A percentile compares a stretch with the other conserved stretches of the same genome.
These are phyloP conservation scores for Boletus rubroflammeus DNA, from an alignment of 768 basidiomycete genomes.

Conservation along the genomic window DNA sequence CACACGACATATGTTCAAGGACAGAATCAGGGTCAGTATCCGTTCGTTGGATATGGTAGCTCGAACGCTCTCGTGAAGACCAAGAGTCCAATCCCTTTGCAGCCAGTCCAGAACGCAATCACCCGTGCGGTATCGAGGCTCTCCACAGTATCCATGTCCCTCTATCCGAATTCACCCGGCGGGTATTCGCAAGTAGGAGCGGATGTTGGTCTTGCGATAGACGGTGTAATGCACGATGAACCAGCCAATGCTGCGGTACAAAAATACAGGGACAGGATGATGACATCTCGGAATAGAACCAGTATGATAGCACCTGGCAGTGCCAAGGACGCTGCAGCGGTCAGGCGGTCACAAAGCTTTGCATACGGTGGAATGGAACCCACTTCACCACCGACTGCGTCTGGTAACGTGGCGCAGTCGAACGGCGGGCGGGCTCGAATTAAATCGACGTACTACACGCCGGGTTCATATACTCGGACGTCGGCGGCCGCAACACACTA, in stretches of 20 bases:
- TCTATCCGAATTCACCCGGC: constrained; percentile 45
- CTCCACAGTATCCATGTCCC: constrained; percentile 43
- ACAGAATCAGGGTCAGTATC: constrained; percentile 14
- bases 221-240: constrained; percentile 40
- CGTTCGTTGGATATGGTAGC: constrained; percentile 27
- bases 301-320: constrained; percentile 21
- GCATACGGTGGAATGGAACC: constrained; percentile 57
- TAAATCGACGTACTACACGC: constrained; percentile 64
- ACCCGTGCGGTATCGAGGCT: constrained; percentile 40
- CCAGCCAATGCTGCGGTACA: constrained; percentile 31
- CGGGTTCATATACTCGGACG: constrained; percentile 50
- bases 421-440: constrained; percentile 60
- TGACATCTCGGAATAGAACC: constrained; percentile 14
- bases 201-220: constrained; percentile 36
- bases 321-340: constrained; percentile 18
- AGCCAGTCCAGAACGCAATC: constrained; percentile 40
- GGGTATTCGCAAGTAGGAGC: constrained; percentile 20
- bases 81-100: constrained; percentile 31
- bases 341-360: constrained; percentile 34
- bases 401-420: constrained; percentile 22
- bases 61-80: constrained; percentile 20
- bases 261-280: constrained; percentile 36
- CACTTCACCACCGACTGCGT: constrained; percentile 37
- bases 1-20: constrained; percentile 14
- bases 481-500: constrained; percentile 42